Evolutionary conservation across 2,329 filamentous ascomycete species (phyloP).

Genomic region (Lachnellula hyalina): DNA sequence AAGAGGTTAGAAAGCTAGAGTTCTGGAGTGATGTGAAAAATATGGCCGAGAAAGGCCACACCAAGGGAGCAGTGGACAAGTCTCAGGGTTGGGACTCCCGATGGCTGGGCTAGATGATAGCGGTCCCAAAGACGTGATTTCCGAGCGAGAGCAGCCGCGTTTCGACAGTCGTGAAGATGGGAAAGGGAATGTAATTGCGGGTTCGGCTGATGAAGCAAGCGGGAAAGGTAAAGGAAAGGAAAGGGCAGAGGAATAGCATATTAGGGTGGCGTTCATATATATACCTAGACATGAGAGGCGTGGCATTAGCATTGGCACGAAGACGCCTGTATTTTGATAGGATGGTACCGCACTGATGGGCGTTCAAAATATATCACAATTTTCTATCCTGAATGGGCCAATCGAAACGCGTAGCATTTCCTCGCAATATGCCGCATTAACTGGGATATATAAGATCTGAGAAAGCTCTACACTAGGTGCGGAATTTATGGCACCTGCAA

Average conservation of each 20-base stretch:
- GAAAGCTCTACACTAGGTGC: too few species aligned
- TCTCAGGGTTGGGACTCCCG: slow-evolving; percentile 26
- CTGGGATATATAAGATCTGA: too few species aligned
- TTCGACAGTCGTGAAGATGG: slow-evolving; percentile 16
- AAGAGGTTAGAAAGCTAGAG: slow-evolving; percentile 73
- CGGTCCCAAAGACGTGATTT: slow-evolving; percentile 27
- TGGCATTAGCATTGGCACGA: too few species aligned
- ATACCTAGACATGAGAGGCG: too few species aligned
- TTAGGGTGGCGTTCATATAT: slow-evolving; percentile 14
- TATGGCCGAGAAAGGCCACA: slow-evolving; percentile 49
- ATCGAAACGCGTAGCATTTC: too few species aligned
- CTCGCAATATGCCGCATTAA: too few species aligned
- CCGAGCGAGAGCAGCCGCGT: slow-evolving; percentile 19
- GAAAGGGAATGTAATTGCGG: slow-evolving; percentile 11
- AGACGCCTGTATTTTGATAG: too few species aligned
- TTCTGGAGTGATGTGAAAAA: slow-evolving; percentile 83
- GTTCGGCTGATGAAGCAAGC: slow-evolving; percentile 5
- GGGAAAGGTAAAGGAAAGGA: slow-evolving; percentile 16
- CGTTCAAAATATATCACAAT: too few species aligned
- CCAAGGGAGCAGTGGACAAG: slow-evolving; percentile 27
- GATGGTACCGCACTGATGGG: too few species aligned
- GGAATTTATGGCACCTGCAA: too few species aligned
- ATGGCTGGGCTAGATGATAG: slow-evolving; percentile 28
- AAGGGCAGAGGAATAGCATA: slow-evolving; percentile 12
- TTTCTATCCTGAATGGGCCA: too few species aligned